These are phyloP conservation scores for Botryotinia convoluta DNA, from an alignment of 2,329 filamentous ascomycete species.

Conservation along the genomic window DNA sequence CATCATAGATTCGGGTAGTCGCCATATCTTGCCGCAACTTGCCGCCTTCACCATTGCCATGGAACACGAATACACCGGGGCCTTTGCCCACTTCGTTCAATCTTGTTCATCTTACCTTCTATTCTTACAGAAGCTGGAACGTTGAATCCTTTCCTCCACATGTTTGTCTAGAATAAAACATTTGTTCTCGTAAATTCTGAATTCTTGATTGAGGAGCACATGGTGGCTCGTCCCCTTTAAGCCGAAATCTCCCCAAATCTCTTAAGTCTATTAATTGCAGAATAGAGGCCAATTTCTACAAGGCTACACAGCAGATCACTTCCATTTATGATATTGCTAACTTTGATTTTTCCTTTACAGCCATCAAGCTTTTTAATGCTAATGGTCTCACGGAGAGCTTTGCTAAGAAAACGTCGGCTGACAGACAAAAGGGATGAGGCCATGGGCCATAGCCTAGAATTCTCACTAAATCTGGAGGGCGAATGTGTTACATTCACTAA, in stretches of 20 bases:
- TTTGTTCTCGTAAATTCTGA: background rate
- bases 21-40: constrained; percentile 17
- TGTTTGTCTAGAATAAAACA: background rate
- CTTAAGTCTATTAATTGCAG: background rate
- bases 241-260: background rate
- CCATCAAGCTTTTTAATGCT: background rate
- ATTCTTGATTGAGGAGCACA: background rate
- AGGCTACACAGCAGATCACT: constrained; percentile 15
- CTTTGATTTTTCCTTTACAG: background rate
- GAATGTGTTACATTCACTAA: background rate
- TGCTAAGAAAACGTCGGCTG: constrained; percentile 1
- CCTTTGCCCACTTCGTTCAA: constrained; percentile 2
- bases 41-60: background rate
- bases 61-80: constrained; percentile 12
- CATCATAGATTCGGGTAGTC: constrained; percentile 16
- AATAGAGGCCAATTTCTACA: constrained; percentile 6
- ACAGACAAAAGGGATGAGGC: constrained; percentile 4
- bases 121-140: background rate
- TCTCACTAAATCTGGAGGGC: background rate
- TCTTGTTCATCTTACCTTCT: background rate
- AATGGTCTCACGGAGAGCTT: background rate
- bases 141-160: background rate
- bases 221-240: constrained; percentile 1
- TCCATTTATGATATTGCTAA: background rate
- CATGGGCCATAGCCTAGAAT: constrained; percentile 4